Evolutionary conservation across 768 basidiomycete genomes (phyloP).

Genomic region (Mycena crocata): DNA sequence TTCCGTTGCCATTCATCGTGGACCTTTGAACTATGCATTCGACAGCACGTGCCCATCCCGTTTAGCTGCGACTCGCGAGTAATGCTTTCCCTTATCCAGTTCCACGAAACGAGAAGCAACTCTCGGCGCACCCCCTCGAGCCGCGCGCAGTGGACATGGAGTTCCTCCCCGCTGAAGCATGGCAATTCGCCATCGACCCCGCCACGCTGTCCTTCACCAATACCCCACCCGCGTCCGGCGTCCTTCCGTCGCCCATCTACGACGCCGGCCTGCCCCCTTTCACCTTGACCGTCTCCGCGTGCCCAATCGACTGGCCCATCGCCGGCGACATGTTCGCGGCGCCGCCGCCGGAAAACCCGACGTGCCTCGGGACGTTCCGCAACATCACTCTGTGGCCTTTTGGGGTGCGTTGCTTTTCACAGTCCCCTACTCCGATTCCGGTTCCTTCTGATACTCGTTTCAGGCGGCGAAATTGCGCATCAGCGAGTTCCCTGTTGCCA

Average conservation of each 20-base stretch:
- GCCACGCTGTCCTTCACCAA: slow-evolving; percentile 53
- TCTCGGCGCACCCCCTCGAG: slow-evolving; percentile 55
- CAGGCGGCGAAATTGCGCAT: slow-evolving; percentile 55
- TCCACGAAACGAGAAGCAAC: slow-evolving; percentile 50
- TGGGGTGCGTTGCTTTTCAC: slow-evolving; percentile 52
- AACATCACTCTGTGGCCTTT: slow-evolving; percentile 60
- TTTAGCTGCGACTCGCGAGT: not conserved
- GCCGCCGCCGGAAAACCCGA: slow-evolving; percentile 55
- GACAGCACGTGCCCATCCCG: slow-evolving; percentile 51
- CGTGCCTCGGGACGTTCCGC: slow-evolving; percentile 54
- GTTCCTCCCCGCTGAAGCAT: slow-evolving; percentile 58
- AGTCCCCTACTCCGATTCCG: not conserved
- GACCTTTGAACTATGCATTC: slow-evolving; percentile 66
- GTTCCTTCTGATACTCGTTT: not conserved
- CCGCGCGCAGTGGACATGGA: slow-evolving; percentile 62
- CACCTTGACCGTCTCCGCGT: slow-evolving; percentile 61
- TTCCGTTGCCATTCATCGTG: slow-evolving; percentile 65
- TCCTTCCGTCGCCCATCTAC: slow-evolving; percentile 59
- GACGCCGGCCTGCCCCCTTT: slow-evolving; percentile 61
- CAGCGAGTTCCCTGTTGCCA: slow-evolving; percentile 55
- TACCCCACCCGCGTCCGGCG: slow-evolving; percentile 45
- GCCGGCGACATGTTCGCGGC: slow-evolving; percentile 64
- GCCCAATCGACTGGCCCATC: slow-evolving; percentile 57
- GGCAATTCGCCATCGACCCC: slow-evolving; percentile 69
- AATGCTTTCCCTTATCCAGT: slow-evolving; percentile 43